Conservation (phyloP, 192 early-diverging fungal species). For the Phycomyces nitens region DNA sequence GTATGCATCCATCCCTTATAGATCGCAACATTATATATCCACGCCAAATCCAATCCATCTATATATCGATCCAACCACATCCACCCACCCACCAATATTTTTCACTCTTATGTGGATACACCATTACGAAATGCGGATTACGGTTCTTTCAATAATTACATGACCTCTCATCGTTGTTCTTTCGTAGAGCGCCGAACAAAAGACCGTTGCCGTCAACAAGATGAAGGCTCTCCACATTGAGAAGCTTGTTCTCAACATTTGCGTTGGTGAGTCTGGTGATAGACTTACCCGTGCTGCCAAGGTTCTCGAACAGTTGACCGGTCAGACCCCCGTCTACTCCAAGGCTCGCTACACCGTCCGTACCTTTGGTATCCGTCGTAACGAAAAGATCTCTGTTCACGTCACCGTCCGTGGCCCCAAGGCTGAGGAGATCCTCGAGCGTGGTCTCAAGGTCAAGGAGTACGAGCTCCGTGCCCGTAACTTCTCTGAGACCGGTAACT, state of each 20-base stretch:
- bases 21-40: too few relatives aligned
- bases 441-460: slow-evolving; percentile 99
- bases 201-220: slow-evolving; percentile 75
- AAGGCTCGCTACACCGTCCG: slow-evolving; percentile 99
- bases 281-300: slow-evolving; percentile 99
- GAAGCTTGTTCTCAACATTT: slow-evolving; percentile 99
- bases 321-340: slow-evolving; percentile 98
- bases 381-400: slow-evolving; percentile 99
- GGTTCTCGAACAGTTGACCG: slow-evolving; percentile 99
- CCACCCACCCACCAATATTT: too few relatives aligned
- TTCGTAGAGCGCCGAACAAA: slow-evolving; percentile 56
- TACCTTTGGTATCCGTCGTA: slow-evolving; percentile 99
- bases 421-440: slow-evolving; percentile 95
- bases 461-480: slow-evolving; percentile 94
- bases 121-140: neutral
- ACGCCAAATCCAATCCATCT: too few relatives aligned
- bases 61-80: too few relatives aligned
- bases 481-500: slow-evolving; percentile 98
- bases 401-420: slow-evolving; percentile 91
- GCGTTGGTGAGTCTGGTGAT: slow-evolving; percentile 99
- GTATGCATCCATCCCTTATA: too few relatives aligned
- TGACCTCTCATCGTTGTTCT: slow-evolving; percentile 3
- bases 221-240: slow-evolving; percentile 98
- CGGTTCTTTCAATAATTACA: neutral
- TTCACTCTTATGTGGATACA: too few relatives aligned